Conservation (phyloP, 1,284 basidiomycete species). For the Leucoagaricus sp. region DNA sequence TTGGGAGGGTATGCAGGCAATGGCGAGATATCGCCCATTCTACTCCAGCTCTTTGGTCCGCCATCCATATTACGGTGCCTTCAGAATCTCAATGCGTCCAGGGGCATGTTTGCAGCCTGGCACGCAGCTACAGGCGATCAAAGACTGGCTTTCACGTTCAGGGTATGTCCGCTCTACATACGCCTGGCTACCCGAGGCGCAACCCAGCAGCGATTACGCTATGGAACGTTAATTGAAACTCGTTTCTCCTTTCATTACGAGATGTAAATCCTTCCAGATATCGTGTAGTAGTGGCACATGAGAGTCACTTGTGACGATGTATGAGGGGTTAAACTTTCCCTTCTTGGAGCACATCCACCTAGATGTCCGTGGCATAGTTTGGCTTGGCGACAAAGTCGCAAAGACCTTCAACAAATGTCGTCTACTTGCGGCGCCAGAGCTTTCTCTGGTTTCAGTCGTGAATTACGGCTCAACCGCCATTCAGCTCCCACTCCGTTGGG, state of each 20-base stretch:
- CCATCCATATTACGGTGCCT: constrained; percentile 29
- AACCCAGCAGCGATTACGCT: neutral
- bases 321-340: neutral
- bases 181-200: constrained; percentile 18
- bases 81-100: constrained; percentile 19
- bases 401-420: neutral
- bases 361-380: neutral
- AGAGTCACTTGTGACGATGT: neutral
- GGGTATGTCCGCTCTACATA: constrained; percentile 26
- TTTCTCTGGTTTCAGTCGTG: neutral
- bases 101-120: constrained; percentile 14
- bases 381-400: too few species aligned
- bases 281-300: neutral
- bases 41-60: constrained; percentile 28
- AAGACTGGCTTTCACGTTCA: constrained; percentile 28
- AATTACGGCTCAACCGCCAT: neutral
- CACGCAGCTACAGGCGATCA: constrained; percentile 22
- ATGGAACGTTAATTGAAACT: neutral
- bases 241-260: neutral
- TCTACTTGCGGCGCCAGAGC: neutral
- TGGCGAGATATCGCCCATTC: constrained; percentile 26
- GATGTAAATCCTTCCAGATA: neutral
- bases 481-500: constrained; percentile 6
- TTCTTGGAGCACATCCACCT: neutral
- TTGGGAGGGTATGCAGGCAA: constrained; percentile 29